Evolutionary conservation across 2,329 filamentous ascomycete species (phyloP).

Genomic region (Apiospora marii): DNA sequence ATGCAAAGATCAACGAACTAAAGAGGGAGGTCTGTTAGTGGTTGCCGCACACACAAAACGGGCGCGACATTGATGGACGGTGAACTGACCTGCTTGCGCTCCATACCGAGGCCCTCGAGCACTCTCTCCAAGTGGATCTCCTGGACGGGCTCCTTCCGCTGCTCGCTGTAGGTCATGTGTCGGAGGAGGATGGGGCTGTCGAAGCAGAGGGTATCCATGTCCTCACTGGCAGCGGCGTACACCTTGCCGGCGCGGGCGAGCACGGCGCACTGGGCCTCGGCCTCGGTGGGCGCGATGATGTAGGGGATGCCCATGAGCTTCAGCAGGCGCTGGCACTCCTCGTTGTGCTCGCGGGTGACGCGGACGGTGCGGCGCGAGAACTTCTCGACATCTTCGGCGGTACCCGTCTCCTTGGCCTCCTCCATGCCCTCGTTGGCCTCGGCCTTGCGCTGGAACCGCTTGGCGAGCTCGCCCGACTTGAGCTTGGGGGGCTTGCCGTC

Average conservation of each 20-base stretch:
- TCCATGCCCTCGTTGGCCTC: constrained; percentile 90
- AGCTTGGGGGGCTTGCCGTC: constrained; percentile 96
- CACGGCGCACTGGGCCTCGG: constrained; percentile 94
- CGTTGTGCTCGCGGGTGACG: constrained; percentile 96
- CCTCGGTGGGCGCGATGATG: constrained; percentile 94
- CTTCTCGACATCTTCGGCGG: constrained; percentile 96
- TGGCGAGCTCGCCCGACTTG: constrained; percentile 95
- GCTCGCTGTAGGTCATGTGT: constrained; percentile 96
- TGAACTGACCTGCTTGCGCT: constrained; percentile 74
- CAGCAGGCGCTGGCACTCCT: constrained; percentile 88
- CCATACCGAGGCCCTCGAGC: constrained; percentile 87
- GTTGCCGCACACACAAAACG: constrained; percentile 1
- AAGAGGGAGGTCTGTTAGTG: constrained; percentile 16
- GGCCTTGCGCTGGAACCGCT: constrained; percentile 93
- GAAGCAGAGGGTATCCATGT: constrained; percentile 99
- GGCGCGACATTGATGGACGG: not conserved
- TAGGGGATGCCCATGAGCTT: constrained; percentile 97
- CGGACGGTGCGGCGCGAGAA: constrained; percentile 92
- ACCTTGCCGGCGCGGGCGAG: constrained; percentile 92
- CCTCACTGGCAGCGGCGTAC: constrained; percentile 94
- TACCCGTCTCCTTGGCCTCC: constrained; percentile 96
- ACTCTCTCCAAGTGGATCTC: constrained; percentile 91
- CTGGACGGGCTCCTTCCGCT: constrained; percentile 96
- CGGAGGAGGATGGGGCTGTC: constrained; percentile 88
- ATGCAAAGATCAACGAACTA: constrained; percentile 99